Evolutionary conservation across 2,329 filamentous ascomycete species (phyloP).

Genomic region (Diaporthe sp.): DNA sequence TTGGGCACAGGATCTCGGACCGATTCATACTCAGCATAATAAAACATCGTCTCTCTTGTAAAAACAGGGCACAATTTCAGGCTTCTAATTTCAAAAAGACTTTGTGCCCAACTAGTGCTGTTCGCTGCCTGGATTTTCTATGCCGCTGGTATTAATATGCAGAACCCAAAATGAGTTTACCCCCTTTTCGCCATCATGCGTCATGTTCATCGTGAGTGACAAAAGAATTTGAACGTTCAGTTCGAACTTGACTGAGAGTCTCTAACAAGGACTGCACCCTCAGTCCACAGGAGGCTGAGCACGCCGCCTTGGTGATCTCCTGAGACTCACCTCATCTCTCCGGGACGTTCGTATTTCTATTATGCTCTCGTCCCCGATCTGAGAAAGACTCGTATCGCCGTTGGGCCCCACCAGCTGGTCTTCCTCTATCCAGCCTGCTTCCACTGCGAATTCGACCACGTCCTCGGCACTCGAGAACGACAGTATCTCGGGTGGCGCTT

Average conservation of each 20-base stretch:
- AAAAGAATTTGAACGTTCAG: neutral
- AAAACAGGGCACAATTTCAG: neutral
- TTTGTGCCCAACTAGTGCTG: slow-evolving; percentile 1
- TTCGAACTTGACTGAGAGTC: neutral
- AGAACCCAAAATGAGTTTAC: neutral
- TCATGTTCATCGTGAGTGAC: slow-evolving; percentile 5
- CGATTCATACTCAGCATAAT: neutral
- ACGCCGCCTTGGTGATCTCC: slow-evolving; percentile 42
- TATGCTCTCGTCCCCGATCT: slow-evolving; percentile 45
- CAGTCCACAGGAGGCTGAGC: slow-evolving; percentile 31
- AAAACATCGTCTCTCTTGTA: neutral
- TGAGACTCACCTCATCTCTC: slow-evolving; percentile 34
- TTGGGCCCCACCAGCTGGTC: slow-evolving; percentile 59
- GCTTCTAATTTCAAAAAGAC: neutral
- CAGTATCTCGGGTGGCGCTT: slow-evolving; percentile 61
- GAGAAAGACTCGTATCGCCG: slow-evolving; percentile 28
- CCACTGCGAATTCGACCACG: slow-evolving; percentile 69
- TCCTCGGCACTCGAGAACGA: slow-evolving; percentile 70
- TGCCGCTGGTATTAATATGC: slow-evolving; percentile 28
- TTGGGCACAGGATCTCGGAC: too few species aligned
- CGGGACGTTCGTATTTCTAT: slow-evolving; percentile 36
- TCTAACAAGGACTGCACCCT: neutral
- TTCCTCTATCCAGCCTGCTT: slow-evolving; percentile 70
- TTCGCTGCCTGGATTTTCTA: slow-evolving; percentile 1
- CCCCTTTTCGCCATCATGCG: neutral